Evolutionary conservation across 257 asterid genomes (phyloP).

Genomic region (Rehmannia glutinosa): DNA sequence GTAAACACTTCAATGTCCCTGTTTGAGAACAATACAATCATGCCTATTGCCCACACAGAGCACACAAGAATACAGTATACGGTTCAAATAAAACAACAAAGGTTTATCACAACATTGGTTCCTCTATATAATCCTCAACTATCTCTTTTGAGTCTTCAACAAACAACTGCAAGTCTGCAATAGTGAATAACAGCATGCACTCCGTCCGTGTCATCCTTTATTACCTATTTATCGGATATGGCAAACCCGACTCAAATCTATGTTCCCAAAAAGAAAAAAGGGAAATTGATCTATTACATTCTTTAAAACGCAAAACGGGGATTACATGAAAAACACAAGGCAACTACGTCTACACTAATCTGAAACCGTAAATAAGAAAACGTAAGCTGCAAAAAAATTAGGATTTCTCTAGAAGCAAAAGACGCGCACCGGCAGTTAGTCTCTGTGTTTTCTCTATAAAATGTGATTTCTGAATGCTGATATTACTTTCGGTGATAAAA

Average conservation of each 20-base stretch:
- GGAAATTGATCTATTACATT: background rate
- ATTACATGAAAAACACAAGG: background rate
- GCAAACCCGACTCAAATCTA: background rate
- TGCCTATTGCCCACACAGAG: too few relatives aligned
- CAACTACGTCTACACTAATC: background rate
- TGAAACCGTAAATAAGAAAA: background rate
- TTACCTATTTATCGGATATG: background rate
- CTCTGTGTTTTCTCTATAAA: background rate
- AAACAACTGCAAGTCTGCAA: background rate
- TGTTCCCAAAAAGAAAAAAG: background rate
- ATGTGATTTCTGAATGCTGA: constrained; percentile 42
- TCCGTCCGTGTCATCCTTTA: background rate
- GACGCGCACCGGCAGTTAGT: background rate
- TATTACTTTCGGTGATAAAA: constrained; percentile 50
- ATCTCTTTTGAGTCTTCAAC: background rate
- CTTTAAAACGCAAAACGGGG: background rate
- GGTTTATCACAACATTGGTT: background rate
- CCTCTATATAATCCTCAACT: background rate
- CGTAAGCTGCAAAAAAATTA: background rate
- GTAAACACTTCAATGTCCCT: too few relatives aligned
- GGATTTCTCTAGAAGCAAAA: background rate
- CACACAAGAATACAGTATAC: background rate
- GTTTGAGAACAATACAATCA: too few relatives aligned
- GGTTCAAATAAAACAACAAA: background rate
- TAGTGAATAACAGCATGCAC: background rate